Evolutionary conservation across 345 rosid genomes (phyloP).

Genomic region (Eucalyptus tenuipes): DNA sequence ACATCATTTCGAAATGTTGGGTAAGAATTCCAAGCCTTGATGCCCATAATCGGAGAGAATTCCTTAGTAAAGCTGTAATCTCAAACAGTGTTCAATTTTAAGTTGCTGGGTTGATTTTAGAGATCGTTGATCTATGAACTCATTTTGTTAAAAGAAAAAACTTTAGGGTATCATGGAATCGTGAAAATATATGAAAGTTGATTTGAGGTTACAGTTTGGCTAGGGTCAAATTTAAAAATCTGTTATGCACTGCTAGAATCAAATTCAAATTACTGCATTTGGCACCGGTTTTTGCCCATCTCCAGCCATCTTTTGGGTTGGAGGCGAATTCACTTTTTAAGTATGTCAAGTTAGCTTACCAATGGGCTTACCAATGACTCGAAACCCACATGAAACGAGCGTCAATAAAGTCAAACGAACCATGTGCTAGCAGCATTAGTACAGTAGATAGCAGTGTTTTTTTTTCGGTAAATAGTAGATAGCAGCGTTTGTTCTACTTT

Average conservation of each 20-base stretch:
- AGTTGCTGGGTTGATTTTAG: neutral
- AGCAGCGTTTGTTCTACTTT: neutral
- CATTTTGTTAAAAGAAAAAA: neutral
- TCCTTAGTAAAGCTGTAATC: neutral
- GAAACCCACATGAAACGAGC: neutral
- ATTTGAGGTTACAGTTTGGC: neutral
- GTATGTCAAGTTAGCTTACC: neutral
- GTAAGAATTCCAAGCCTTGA: neutral
- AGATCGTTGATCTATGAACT: neutral
- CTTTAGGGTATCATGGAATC: neutral
- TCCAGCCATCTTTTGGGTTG: neutral
- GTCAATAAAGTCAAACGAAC: neutral
- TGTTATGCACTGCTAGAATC: neutral
- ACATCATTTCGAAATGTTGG: neutral
- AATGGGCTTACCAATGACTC: neutral
- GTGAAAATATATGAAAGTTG: neutral
- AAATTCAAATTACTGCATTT: neutral
- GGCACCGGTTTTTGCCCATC: neutral
- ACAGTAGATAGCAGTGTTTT: neutral
- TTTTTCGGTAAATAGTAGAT: too few relatives aligned
- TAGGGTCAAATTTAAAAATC: neutral
- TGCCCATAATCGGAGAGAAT: neutral
- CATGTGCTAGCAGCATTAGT: neutral
- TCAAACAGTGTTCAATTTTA: neutral
- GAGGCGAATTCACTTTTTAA: neutral